Conservation (phyloP, 768 basidiomycete species). For the Termitomyces sp. region DNA sequence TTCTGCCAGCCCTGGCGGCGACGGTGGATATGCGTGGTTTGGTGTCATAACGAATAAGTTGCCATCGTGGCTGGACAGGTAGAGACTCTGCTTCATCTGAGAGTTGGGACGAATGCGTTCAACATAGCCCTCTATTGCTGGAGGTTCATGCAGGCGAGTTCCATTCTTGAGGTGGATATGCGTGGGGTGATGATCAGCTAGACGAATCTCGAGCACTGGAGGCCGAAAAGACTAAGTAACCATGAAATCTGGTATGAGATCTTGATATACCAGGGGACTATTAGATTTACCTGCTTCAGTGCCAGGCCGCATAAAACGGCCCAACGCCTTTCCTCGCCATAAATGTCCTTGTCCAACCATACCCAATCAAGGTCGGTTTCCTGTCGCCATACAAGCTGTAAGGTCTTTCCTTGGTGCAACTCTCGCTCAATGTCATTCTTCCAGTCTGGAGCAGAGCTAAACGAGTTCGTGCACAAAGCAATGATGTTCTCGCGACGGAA, state of each 20-base stretch:
- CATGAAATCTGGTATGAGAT: not conserved
- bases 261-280: not conserved
- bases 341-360: slow-evolving; percentile 64
- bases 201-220: slow-evolving; percentile 69
- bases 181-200: slow-evolving; percentile 64
- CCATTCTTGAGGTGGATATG: slow-evolving; percentile 40
- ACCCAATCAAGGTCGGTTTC: slow-evolving; percentile 84
- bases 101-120: slow-evolving; percentile 62
- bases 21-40: slow-evolving; percentile 59
- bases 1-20: slow-evolving; percentile 53
- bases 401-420: slow-evolving; percentile 46
- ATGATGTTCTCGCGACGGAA: slow-evolving; percentile 65
- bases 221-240: slow-evolving; percentile 28
- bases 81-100: slow-evolving; percentile 55
- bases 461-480: slow-evolving; percentile 52
- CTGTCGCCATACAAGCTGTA: slow-evolving; percentile 78
- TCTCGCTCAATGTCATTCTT: slow-evolving; percentile 53
- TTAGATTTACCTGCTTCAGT: slow-evolving; percentile 55
- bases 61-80: slow-evolving; percentile 71
- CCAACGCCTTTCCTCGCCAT: slow-evolving; percentile 63
- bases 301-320: slow-evolving; percentile 74
- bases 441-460: slow-evolving; percentile 58
- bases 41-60: slow-evolving; percentile 60
- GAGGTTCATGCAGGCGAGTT: slow-evolving; percentile 64
- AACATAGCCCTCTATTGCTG: slow-evolving; percentile 83